These are phyloP conservation scores for Epichloe coenophiala DNA, from an alignment of 2,329 filamentous ascomycete species.

Conservation along the genomic window DNA sequence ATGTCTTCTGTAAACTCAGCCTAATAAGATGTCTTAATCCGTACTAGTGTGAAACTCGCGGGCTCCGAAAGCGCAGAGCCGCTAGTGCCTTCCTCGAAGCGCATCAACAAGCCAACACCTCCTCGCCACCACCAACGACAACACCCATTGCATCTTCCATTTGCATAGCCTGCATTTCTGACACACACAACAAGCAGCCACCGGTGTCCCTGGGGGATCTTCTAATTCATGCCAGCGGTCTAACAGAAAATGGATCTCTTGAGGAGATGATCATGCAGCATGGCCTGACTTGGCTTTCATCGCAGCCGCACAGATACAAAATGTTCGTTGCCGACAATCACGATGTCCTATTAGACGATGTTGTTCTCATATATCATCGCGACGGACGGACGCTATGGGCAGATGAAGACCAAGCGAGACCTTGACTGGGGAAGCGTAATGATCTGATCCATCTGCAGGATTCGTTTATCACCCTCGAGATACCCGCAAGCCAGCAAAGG, in stretches of 20 bases:
- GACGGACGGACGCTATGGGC: conserved; percentile 11
- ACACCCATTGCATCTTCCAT: conserved; percentile 1
- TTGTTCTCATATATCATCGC: neutral
- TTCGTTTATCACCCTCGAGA: conserved; percentile 2
- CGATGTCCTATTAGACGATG: conserved; percentile 21
- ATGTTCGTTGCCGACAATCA: conserved; percentile 34
- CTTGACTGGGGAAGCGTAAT: conserved; percentile 12
- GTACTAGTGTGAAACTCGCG: neutral
- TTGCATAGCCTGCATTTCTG: conserved; percentile 28
- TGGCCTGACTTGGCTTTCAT: conserved; percentile 26
- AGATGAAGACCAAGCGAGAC: conserved; percentile 5
- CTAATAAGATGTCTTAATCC: too few species aligned
- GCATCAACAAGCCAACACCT: neutral
- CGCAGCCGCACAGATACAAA: conserved; percentile 27
- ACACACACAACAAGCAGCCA: conserved; percentile 28
- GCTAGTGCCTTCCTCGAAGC: neutral
- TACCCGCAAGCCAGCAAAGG: neutral
- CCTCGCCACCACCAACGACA: neutral
- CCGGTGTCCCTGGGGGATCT: conserved; percentile 29
- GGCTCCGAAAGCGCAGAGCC: neutral
- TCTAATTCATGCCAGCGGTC: conserved; percentile 33
- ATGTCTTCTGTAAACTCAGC: neutral
- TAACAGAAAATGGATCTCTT: conserved; percentile 30
- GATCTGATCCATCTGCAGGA: conserved; percentile 12
- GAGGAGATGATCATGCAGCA: conserved; percentile 21